Evolutionary conservation across 306 rosid genomes (phyloP), one percentile per base, ranked within the genome.

Genomic region (Vigna unguiculata): DNA sequence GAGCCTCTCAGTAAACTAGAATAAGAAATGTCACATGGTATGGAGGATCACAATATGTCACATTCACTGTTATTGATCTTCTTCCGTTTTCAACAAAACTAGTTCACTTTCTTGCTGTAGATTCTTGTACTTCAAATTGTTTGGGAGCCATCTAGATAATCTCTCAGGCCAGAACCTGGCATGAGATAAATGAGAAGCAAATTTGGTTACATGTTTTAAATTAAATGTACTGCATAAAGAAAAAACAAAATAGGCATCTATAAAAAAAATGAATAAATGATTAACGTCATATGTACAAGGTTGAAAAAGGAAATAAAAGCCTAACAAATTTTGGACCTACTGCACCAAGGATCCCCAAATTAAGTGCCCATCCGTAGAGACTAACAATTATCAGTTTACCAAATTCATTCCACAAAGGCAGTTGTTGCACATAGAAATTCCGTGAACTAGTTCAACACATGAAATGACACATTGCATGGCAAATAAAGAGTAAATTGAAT

Each of bases 161-260:
- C 87, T 87, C 78, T 91, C 96, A n/a, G 97, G 96, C 93, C 87
- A 92, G 75, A 84, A 85, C 90, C 98, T 94, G 85, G 30, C 34
- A 59, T 14, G 20, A 64, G 6, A 2, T 40, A 41, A 70, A 76
- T 13, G 51, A 5, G n/a, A 61, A 28, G 75, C 17, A 71, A 64
- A 63, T 19, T 62, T 9, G 68, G 77, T 52, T 46, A 78, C 74
- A 62, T 46, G 49, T 38, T 78, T 21, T 14, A 43, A 69, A 74
- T 71, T 3, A 11, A 41, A 72, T 20, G 55, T 53, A 45, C 62
- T 13, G 0, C 16, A 9, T 22, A 69, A 46, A 46, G 47, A 49
- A 13, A 66, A 30, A 70, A 9, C 14, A 45, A 51, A 51, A 69
- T 24, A 63, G 47, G 32, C 63, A 40, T n/a, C 49, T 20, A 15